Conservation (phyloP, 2,329 filamentous ascomycete genomes). For the Calonectria montana region DNA sequence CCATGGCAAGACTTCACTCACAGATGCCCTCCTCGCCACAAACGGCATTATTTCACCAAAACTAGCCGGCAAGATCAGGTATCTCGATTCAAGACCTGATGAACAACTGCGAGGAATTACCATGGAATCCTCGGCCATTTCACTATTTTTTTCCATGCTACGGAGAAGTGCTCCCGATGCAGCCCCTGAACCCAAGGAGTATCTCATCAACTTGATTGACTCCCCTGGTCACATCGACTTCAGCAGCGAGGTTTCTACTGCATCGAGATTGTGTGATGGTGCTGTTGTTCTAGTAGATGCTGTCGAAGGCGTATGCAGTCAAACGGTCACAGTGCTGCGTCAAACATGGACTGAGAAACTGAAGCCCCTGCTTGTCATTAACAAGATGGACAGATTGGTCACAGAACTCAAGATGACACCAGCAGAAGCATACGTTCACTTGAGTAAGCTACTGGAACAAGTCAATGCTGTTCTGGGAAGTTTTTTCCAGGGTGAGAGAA, state of each 20-base stretch:
- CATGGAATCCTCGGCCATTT: constrained; percentile 99
- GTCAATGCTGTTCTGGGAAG: constrained; percentile 97
- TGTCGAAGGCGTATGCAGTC: constrained; percentile 97
- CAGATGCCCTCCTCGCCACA: constrained; percentile 94
- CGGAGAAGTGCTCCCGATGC: constrained; percentile 77
- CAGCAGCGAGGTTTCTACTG: constrained; percentile 96
- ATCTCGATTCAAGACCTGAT: constrained; percentile 94
- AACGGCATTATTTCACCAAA: constrained; percentile 99
- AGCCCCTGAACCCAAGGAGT: constrained; percentile 81
- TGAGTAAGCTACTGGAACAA: constrained; percentile 91
- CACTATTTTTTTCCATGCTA: constrained; percentile 93
- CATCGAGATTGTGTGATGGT: constrained; percentile 92
- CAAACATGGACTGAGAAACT: constrained; percentile 97
- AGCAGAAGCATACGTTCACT: constrained; percentile 86
- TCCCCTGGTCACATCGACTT: constrained; percentile 99
- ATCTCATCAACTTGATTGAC: constrained; percentile 96
- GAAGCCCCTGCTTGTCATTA: constrained; percentile 94
- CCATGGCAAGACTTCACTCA: constrained; percentile 97
- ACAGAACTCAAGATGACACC: constrained; percentile 96
- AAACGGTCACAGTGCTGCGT: constrained; percentile 95
- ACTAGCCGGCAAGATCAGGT: constrained; percentile 96
- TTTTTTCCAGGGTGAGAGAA: constrained; percentile 97
- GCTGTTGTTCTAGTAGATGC: constrained; percentile 95
- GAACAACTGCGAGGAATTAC: constrained; percentile 97
- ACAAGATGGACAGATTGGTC: constrained; percentile 96